Evolutionary conservation across 139 green algal species (phyloP).

Genomic region (Chlamydomonas schloesseri): DNA sequence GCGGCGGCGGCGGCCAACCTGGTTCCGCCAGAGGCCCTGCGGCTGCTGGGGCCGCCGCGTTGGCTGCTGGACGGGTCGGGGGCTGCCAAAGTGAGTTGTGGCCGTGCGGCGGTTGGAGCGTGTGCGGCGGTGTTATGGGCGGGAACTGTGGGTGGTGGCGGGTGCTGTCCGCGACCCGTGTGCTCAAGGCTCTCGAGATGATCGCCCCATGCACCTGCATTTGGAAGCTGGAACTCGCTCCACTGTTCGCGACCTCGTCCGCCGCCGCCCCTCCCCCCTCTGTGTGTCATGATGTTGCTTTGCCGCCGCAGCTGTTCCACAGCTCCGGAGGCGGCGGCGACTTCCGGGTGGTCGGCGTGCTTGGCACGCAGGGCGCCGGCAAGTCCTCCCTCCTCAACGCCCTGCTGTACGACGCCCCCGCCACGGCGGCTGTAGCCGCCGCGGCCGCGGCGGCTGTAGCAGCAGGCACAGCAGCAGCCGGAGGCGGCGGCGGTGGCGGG

Average conservation of each 20-base stretch:
- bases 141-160: too few relatives aligned
- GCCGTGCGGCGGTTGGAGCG: too few relatives aligned
- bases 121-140: too few relatives aligned
- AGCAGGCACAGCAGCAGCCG: neutral
- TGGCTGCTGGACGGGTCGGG: neutral
- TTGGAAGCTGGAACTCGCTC: too few relatives aligned
- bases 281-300: too few relatives aligned
- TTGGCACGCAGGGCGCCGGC: slow-evolving; percentile 24
- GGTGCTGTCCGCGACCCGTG: too few relatives aligned
- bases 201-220: too few relatives aligned
- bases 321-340: neutral
- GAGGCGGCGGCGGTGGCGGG: neutral
- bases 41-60: neutral
- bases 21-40: neutral
- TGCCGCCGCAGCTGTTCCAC: slow-evolving; percentile 21
- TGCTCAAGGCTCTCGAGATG: too few relatives aligned
- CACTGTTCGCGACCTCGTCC: too few relatives aligned
- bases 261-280: too few relatives aligned
- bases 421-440: too few relatives aligned
- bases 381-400: slow-evolving; percentile 31
- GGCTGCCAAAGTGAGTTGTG: neutral
- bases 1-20: too few relatives aligned
- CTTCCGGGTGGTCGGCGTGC: slow-evolving; percentile 20
- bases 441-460: neutral
- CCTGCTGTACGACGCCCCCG: slow-evolving; percentile 9